Percentiles rank a stretch among this genome's conserved stretches.
These are phyloP conservation scores for Quercus gilva DNA, from an alignment of 306 rosid species.

Conservation along the genomic window DNA sequence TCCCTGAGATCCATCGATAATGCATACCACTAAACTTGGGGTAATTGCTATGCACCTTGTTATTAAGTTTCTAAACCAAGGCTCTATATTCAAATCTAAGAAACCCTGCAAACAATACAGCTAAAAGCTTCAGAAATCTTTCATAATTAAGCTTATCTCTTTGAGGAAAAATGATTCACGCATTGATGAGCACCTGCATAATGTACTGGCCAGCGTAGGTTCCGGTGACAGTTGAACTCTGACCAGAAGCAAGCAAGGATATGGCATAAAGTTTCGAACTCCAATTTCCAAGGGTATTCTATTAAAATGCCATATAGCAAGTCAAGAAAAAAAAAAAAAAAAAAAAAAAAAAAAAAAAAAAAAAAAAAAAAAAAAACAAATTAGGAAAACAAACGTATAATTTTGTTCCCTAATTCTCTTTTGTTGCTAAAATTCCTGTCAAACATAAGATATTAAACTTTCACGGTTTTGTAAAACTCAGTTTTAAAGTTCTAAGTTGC, in stretches of 20 bases:
- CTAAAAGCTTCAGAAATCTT: not conserved
- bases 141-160: not conserved
- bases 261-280: conserved; percentile 16
- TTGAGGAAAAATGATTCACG: not conserved
- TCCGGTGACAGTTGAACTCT: conserved; percentile 17
- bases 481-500: too few species aligned
- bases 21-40: conserved; percentile 10
- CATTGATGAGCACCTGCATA: conserved; percentile 7
- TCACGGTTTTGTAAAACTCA: too few species aligned
- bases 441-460: too few species aligned
- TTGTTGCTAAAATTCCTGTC: too few species aligned
- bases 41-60: conserved; percentile 3
- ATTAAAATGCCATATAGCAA: not conserved
- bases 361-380: not conserved
- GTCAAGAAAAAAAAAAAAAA: not conserved
- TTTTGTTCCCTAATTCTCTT: too few species aligned
- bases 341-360: not conserved
- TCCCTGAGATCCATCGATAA: not conserved
- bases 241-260: conserved; percentile 19
- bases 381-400: not conserved
- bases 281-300: conserved; percentile 15
- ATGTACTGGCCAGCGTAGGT: conserved; percentile 18
- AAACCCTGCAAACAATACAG: not conserved
- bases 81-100: conserved; percentile 9
- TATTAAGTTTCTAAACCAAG: conserved; percentile 12